Evolutionary conservation across 108 stramenopile genomes (phyloP), one percentile per base, ranked within the genome.

Genomic region (Nitzschia sp.): DNA sequence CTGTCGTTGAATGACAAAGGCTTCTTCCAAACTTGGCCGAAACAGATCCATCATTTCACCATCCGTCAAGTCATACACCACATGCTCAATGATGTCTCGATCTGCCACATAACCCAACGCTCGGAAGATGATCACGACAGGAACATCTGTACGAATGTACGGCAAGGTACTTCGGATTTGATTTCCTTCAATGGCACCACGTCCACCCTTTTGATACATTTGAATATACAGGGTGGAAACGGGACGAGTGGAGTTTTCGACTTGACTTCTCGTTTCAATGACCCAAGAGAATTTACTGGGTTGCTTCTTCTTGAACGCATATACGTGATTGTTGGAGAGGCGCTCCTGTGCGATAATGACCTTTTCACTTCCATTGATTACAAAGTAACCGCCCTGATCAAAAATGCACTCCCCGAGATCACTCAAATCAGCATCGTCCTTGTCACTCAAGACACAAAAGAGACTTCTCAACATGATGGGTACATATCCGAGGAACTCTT

Each of bases 361-460:
- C 81, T 98, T 99, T 75, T 99, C 99, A 28, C 90, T 89, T 11
- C 99, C 99, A 72, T 99, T 99, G 72, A 99, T 97, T 34, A 99
- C 93, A 82, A 99, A 99, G 84, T 99, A 99, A 17, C 99, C 99
- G 26, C 99, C 99, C 82, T 98, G 98, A 79, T 99, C 99, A 72
- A 95, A 99, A 67, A 97, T 96, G 76, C 99, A 99, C 76, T 99
- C 99, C 53, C 97, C 96, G 70, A 98, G 80, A 76, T 99, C 97
- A 23, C 91, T 86, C 58, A 98, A 82, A 70, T 98, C 95, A n/a
- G 86, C 85, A 81, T 98, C 98, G 59, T 89, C 91, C 78, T 95
- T 95, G 64, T 96, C 95, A 58, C 85, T 83, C 56, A 99, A 69
- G 0, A 97, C 97, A 70, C 99, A 99, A 87, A 93, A 97, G 18